A percentile compares a stretch with the other conserved stretches of the same genome.
Evolutionary conservation across 1,284 basidiomycete genomes (phyloP).

Genomic region (Termitomyces sp.): DNA sequence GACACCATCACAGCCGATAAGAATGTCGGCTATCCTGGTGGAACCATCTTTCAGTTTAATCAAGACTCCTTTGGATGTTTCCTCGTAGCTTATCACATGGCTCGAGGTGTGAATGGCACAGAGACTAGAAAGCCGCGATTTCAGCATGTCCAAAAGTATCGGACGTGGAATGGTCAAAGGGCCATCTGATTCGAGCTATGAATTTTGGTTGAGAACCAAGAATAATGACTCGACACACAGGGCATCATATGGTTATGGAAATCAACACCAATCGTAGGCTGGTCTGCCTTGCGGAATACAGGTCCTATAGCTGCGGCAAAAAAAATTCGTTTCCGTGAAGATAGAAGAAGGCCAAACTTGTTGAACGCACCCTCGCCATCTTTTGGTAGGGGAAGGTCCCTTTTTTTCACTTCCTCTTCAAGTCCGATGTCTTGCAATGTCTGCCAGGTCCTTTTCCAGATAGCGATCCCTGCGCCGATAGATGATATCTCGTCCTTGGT

Average conservation of each 20-base stretch:
- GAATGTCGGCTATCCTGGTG: slow-evolving; percentile 27
- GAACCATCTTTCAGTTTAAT: slow-evolving; percentile 30
- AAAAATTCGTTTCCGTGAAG: background rate
- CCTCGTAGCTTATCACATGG: slow-evolving; percentile 23
- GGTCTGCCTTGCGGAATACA: slow-evolving; percentile 24
- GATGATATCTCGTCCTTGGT: slow-evolving; percentile 28
- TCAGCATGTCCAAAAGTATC: slow-evolving; percentile 28
- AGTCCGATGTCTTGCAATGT: slow-evolving; percentile 30
- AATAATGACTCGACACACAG: background rate
- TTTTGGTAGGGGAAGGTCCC: slow-evolving; percentile 21
- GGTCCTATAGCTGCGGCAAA: slow-evolving; percentile 15
- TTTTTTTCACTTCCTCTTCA: slow-evolving; percentile 24
- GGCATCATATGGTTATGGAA: slow-evolving; percentile 26
- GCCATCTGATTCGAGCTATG: slow-evolving; percentile 18
- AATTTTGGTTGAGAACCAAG: background rate
- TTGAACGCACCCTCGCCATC: slow-evolving; percentile 17
- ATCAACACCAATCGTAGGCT: slow-evolving; percentile 20
- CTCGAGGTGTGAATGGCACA: slow-evolving; percentile 30
- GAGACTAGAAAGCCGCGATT: slow-evolving; percentile 22
- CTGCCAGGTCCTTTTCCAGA: slow-evolving; percentile 36
- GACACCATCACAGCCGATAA: slow-evolving; percentile 37
- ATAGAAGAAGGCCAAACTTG: background rate
- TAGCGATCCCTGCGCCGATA: slow-evolving; percentile 31
- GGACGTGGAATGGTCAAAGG: slow-evolving; percentile 29
- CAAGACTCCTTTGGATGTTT: slow-evolving; percentile 10